phyloP scores from a whole-genome alignment of 306 rosid species.

The Lablab purpureus region DNA sequence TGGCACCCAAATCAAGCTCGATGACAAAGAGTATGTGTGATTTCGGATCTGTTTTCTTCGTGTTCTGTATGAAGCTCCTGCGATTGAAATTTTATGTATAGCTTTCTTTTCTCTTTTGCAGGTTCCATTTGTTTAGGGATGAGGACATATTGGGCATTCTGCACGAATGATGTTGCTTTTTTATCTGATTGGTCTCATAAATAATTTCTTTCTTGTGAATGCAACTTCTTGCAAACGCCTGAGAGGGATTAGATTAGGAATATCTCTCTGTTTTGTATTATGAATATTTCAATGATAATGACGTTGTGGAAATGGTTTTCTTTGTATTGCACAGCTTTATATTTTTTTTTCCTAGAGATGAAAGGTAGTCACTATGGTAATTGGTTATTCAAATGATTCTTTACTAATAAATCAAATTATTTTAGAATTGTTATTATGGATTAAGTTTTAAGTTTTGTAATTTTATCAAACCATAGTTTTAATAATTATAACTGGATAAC shows the following conservation, averaged over 20 bases:
- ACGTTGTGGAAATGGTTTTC: no score
- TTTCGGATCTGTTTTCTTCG: background rate
- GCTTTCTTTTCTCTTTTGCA: slow-evolving; percentile 45
- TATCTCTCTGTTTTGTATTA: background rate
- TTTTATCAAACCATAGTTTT: background rate
- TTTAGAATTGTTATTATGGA: background rate
- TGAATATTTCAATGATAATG: slow-evolving; percentile 15
- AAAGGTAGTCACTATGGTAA: no score
- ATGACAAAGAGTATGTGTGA: slow-evolving; percentile 88
- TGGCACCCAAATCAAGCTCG: slow-evolving; percentile 85
- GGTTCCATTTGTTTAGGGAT: slow-evolving; percentile 72
- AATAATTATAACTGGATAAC: background rate
- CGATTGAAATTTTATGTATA: background rate
- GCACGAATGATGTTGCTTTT: slow-evolving; percentile 46
- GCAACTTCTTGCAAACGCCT: background rate
- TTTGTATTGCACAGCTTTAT: no score
- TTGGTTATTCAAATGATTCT: no score
- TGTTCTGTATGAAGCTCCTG: background rate
- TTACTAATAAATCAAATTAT: no score
- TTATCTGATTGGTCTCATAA: slow-evolving; percentile 11
- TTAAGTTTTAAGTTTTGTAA: background rate
- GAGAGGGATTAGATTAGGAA: background rate
- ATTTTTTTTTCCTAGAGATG: no score
- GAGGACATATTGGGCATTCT: slow-evolving; percentile 68
- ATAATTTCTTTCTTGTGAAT: slow-evolving; percentile 14